Conservation (phyloP, 768 basidiomycete species). For the Leccinum subgranulosum region DNA sequence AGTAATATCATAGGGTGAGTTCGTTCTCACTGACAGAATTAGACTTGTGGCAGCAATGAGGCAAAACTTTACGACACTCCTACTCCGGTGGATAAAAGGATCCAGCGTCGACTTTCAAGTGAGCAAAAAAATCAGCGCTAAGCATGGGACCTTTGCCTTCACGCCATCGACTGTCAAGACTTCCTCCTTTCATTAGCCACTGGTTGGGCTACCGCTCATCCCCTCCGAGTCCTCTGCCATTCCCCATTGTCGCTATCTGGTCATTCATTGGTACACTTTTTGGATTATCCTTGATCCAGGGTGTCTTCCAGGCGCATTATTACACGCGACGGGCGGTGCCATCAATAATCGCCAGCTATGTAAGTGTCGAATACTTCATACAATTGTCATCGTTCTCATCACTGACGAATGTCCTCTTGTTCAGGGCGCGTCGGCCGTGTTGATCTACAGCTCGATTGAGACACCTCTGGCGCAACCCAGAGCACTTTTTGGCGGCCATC, state of each 20-base stretch:
- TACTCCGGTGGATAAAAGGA: background rate
- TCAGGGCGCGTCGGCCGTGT: slow-evolving; percentile 54
- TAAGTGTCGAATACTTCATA: slow-evolving; percentile 5
- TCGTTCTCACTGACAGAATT: too few relatives aligned
- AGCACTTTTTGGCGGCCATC: slow-evolving; percentile 44
- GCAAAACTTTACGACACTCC: too few relatives aligned
- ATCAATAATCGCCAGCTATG: slow-evolving; percentile 20
- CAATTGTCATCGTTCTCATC: background rate
- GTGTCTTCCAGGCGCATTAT: slow-evolving; percentile 46
- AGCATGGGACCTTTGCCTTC: background rate
- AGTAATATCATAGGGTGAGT: too few relatives aligned
- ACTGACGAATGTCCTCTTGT: background rate
- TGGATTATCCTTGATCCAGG: slow-evolving; percentile 48
- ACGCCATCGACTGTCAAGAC: background rate
- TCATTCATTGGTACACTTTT: slow-evolving; percentile 52
- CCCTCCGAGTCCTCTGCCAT: slow-evolving; percentile 3
- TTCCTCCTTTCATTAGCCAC: slow-evolving; percentile 2
- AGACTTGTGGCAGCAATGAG: too few relatives aligned
- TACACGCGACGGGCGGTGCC: slow-evolving; percentile 42
- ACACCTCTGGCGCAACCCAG: slow-evolving; percentile 54
- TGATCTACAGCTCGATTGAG: slow-evolving; percentile 53
- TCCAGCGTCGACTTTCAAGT: background rate
- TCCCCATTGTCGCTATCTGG: slow-evolving; percentile 30
- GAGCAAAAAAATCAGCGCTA: background rate
- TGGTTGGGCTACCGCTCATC: slow-evolving; percentile 15